A percentile compares a stretch with the other conserved stretches of the same genome.
Conservation (phyloP, 2,329 filamentous ascomycete species). For the Neofusicoccum parvum region DNA sequence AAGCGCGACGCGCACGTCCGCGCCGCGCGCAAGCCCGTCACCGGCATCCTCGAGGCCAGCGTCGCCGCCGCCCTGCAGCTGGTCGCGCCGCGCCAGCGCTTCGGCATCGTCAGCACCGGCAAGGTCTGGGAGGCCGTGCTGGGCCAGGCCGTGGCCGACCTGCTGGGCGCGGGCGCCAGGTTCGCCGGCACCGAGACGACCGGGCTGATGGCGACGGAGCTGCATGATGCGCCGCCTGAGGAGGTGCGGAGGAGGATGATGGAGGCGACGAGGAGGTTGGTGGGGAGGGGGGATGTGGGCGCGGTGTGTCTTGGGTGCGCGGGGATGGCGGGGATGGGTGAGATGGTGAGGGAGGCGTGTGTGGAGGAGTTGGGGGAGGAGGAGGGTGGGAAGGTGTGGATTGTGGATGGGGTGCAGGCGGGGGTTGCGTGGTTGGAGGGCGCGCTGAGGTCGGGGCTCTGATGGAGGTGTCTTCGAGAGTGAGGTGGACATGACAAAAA, state of each 20-base stretch:
- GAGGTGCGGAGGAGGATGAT: slow-evolving; percentile 68
- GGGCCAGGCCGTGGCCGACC: slow-evolving; percentile 62
- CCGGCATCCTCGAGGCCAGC: slow-evolving; percentile 87
- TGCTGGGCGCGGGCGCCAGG: slow-evolving; percentile 57
- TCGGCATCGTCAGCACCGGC: slow-evolving; percentile 89
- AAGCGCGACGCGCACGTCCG: slow-evolving; percentile 45
- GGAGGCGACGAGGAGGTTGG: slow-evolving; percentile 67
- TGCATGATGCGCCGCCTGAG: slow-evolving; percentile 61
- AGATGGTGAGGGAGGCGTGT: slow-evolving; percentile 71
- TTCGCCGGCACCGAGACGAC: slow-evolving; percentile 85
- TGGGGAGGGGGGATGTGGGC: slow-evolving; percentile 59
- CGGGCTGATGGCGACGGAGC: slow-evolving; percentile 75
- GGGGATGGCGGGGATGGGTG: slow-evolving; percentile 85
- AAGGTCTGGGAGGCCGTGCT: slow-evolving; percentile 80
- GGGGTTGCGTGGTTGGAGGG: slow-evolving; percentile 66
- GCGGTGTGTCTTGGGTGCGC: slow-evolving; percentile 86
- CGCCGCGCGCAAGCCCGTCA: slow-evolving; percentile 57
- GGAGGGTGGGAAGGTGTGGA: slow-evolving; percentile 61
- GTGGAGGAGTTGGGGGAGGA: slow-evolving; percentile 64
- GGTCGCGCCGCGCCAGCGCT: slow-evolving; percentile 56
- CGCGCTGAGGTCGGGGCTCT: slow-evolving; percentile 41
- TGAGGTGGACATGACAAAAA: not conserved
- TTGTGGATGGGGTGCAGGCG: slow-evolving; percentile 79
- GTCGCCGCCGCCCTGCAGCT: slow-evolving; percentile 65
- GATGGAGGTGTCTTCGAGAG: not conserved